phyloP scores from a whole-genome alignment of 495 filamentous ascomycete genomes.

The Penicillium robsamsonii region DNA sequence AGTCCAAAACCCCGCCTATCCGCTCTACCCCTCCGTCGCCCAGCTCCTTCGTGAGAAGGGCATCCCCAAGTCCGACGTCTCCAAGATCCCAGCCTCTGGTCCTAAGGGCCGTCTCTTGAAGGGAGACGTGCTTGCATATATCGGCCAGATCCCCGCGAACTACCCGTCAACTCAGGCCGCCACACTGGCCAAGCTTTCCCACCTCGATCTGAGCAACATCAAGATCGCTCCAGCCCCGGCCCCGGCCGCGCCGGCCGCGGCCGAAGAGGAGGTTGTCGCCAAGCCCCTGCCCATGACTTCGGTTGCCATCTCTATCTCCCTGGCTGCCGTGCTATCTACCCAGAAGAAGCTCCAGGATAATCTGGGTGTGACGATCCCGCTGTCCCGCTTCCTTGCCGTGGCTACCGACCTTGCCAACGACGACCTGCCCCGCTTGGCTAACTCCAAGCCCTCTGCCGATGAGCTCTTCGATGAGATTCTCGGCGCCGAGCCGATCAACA shows the following conservation, averaged over 20 bases:
- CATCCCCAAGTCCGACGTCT: constrained; percentile 65
- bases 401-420: constrained; percentile 85
- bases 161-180: constrained; percentile 67
- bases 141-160: constrained; percentile 68
- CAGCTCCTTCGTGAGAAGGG: constrained; percentile 76
- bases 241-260: constrained; percentile 41
- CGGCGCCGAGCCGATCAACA: constrained; percentile 59
- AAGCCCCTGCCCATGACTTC: constrained; percentile 36
- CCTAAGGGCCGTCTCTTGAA: constrained; percentile 90
- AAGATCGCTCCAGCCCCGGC: constrained; percentile 67
- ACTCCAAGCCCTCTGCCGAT: constrained; percentile 61
- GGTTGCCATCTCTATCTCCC: constrained; percentile 66
- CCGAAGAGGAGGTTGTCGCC: constrained; percentile 38
- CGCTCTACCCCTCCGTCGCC: constrained; percentile 81
- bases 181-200: constrained; percentile 68
- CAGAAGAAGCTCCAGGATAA: constrained; percentile 75
- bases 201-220: constrained; percentile 93
- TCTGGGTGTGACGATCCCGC: constrained; percentile 73
- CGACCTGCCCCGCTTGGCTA: constrained; percentile 65
- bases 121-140: constrained; percentile 89
- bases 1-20: constrained; percentile 68
- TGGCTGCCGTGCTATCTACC: constrained; percentile 70
- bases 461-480: constrained; percentile 89
- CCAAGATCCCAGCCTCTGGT: constrained; percentile 81
- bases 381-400: constrained; percentile 82